Evolutionary conservation across 148 eudicot species (phyloP), one percentile per base, ranked within the genome.

Genomic region (Rheum nobile): DNA sequence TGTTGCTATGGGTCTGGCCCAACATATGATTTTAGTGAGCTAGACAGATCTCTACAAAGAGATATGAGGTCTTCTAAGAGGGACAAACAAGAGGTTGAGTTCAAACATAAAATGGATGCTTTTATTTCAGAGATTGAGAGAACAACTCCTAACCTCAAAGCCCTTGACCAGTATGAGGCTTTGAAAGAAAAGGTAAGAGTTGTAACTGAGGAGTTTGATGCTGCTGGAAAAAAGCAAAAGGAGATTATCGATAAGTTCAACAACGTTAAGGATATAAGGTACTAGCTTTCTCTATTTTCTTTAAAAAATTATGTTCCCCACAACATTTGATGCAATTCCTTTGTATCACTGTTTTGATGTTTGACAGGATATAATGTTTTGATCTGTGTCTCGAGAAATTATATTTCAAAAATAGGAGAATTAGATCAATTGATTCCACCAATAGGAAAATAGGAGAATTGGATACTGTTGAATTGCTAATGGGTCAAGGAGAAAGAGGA

Each of bases 61-160:
- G 90, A 84, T 72, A 84, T 77, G 85, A 89, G 88, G 72, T 79
- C 88, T 44, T 81, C 96, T 79, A 96, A 92, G 70, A 83, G 91
- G 73, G 99, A 88, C 65, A 96, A 92, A 86, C 88, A 82, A 70
- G 99, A 96, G 77, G 87, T 79, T 43, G 99, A 96, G 67, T 92
- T 90, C 43, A 83, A 79, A 43, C 91, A 87, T 73, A 96, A 88
- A 84, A 92, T 92, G 72, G 88, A 85, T 80, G 80, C 85, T 39
- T 76, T 96, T 67, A 76, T 79, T 35, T 79, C 95, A 65, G 97
- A 96, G 78, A 96, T 96, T 80, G 97, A 89, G 65, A 89, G 88
- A 86, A 90, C 97, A 61, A 88, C 97, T 75, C 99, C 99, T 69
- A 96, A 96, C 82, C 80, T 96, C 75, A 96, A 92, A 85, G 99